Conservation (phyloP, 2,329 filamentous ascomycete genomes). For the Pseudogymnoascus sp. region DNA sequence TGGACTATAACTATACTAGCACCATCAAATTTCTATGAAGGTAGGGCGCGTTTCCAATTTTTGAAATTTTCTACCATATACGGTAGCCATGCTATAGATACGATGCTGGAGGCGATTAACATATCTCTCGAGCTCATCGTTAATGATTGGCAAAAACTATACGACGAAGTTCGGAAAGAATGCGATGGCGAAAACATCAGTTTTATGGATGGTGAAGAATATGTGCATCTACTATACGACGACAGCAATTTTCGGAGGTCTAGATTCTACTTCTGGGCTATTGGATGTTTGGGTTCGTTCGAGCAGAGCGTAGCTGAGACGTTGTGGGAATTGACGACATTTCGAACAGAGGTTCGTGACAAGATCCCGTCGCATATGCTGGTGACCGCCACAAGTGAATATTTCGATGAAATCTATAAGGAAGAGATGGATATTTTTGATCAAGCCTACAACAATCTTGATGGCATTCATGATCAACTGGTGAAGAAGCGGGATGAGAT, state of each 20-base stretch:
- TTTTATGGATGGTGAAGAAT: not conserved
- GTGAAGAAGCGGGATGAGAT: not conserved
- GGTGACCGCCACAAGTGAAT: no score
- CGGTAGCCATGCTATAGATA: not conserved
- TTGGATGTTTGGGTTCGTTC: constrained; percentile 20
- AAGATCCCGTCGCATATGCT: no score
- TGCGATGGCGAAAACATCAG: not conserved
- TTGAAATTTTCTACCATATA: not conserved
- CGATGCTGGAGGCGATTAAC: not conserved
- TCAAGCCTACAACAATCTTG: not conserved
- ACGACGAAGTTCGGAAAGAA: not conserved
- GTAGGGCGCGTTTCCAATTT: no score
- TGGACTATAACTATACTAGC: not conserved
- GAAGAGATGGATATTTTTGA: not conserved
- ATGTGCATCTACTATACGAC: constrained; percentile 20
- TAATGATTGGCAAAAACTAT: not conserved
- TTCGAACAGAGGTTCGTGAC: not conserved
- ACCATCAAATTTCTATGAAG: not conserved
- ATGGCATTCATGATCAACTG: not conserved
- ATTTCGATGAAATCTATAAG: not conserved
- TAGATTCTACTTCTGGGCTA: constrained; percentile 25
- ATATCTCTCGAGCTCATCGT: not conserved
- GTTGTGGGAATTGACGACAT: not conserved
- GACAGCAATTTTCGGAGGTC: constrained; percentile 25
- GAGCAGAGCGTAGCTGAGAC: constrained; percentile 20